A percentile compares a stretch with the other conserved stretches of the same genome.
phyloP scores from a whole-genome alignment of 768 basidiomycete genomes.

The Galerina marginata region DNA sequence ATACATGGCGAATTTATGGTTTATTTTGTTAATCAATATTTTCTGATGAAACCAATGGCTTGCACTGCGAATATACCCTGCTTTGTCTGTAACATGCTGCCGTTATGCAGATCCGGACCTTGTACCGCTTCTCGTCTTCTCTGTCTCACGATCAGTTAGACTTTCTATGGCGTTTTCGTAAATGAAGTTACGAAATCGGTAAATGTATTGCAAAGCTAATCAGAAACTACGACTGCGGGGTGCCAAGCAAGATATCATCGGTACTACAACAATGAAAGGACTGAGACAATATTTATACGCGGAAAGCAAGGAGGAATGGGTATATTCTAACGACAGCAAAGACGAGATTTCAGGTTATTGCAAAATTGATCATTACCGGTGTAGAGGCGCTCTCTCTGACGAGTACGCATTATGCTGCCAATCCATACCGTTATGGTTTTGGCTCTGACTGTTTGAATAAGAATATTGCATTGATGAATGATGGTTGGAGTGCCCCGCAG shows the following conservation, averaged over 20 bases:
- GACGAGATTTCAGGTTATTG: slow-evolving; percentile 4
- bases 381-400: slow-evolving; percentile 65
- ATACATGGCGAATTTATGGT: not conserved
- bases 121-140: slow-evolving; percentile 31
- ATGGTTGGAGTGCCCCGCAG: slow-evolving; percentile 14
- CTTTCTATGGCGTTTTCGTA: slow-evolving; percentile 24
- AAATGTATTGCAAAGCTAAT: slow-evolving; percentile 18
- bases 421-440: slow-evolving; percentile 50
- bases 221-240: slow-evolving; percentile 14
- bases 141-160: slow-evolving; percentile 33
- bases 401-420: slow-evolving; percentile 64
- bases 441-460: slow-evolving; percentile 45
- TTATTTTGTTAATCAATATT: not conserved
- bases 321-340: slow-evolving; percentile 24
- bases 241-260: slow-evolving; percentile 10
- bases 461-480: slow-evolving; percentile 53
- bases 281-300: not conserved
- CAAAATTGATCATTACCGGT: slow-evolving; percentile 45
- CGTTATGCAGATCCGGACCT: slow-evolving; percentile 30
- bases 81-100: slow-evolving; percentile 21
- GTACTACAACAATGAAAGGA: not conserved
- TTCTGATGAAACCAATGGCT: too few relatives aligned
- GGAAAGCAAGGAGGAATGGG: slow-evolving; percentile 6
- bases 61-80: slow-evolving; percentile 4
- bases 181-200: slow-evolving; percentile 21